Conservation (phyloP, 345 rosid genomes). For the Linum tenue region DNA sequence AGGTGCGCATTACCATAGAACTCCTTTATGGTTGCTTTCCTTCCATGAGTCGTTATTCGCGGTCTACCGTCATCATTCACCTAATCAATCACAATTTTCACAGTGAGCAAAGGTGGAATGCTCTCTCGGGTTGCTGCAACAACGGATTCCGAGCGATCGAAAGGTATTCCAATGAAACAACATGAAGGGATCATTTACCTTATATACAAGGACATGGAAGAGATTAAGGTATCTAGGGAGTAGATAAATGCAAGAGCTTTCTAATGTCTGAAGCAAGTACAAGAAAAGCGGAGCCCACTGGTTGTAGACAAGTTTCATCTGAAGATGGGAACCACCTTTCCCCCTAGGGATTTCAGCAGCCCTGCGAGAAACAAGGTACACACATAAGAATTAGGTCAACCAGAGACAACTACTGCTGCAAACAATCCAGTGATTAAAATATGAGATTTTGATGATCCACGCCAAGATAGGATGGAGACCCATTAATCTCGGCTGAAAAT, state of each 20-base stretch:
- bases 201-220: conserved; percentile 74
- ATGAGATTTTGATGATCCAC: background rate
- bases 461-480: no score
- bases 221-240: conserved; percentile 78
- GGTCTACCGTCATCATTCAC: conserved; percentile 54
- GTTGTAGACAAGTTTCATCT: conserved; percentile 24
- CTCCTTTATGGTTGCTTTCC: conserved; percentile 82
- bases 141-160: no score
- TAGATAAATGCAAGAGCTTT: conserved; percentile 29
- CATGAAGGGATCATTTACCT: conserved; percentile 31
- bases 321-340: conserved; percentile 21
- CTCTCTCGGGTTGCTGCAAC: background rate
- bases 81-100: conserved; percentile 24
- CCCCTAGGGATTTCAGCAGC: conserved; percentile 23
- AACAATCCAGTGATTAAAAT: background rate
- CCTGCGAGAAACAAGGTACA: conserved; percentile 12
- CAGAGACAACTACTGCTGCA: no score
- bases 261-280: conserved; percentile 24
- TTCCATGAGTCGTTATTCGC: conserved; percentile 45
- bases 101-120: background rate
- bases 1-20: conserved; percentile 51
- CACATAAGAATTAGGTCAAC: background rate
- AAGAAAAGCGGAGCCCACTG: conserved; percentile 18
- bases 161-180: no score
- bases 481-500: no score